These are phyloP conservation scores for Colletotrichum lindemuthianum DNA, from an alignment of 2,329 filamentous ascomycete species.

Conservation along the genomic window DNA sequence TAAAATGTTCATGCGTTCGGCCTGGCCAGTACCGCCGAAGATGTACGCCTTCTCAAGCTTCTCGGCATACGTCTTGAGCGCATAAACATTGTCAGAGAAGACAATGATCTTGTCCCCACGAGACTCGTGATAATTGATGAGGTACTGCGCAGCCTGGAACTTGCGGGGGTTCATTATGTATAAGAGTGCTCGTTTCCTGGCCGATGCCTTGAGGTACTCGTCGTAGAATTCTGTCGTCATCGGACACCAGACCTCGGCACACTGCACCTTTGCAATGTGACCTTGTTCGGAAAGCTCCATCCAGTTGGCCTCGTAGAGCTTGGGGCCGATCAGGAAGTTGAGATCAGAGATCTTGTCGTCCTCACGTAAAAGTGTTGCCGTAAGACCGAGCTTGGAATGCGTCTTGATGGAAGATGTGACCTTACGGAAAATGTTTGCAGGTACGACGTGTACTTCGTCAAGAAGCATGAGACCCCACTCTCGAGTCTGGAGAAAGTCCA, in stretches of 20 bases:
- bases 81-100: conserved; percentile 97
- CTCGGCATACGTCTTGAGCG: conserved; percentile 83
- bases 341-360: conserved; percentile 98
- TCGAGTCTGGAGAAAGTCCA: conserved; percentile 87
- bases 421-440: conserved; percentile 93
- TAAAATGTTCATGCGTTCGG: conserved; percentile 85
- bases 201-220: conserved; percentile 82
- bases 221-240: conserved; percentile 99
- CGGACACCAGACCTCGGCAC: conserved; percentile 98
- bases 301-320: conserved; percentile 99
- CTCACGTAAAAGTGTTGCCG: conserved; percentile 91
- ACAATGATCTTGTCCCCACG: conserved; percentile 98
- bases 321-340: conserved; percentile 97
- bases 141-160: conserved; percentile 95
- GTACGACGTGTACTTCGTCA: conserved; percentile 98
- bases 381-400: conserved; percentile 93
- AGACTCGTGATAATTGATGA: conserved; percentile 97
- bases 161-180: conserved; percentile 99
- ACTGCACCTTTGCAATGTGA: conserved; percentile 96
- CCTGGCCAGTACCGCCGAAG: conserved; percentile 86
- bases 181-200: conserved; percentile 62
- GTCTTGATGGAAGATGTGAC: conserved; percentile 94
- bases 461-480: conserved; percentile 99
- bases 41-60: conserved; percentile 91
- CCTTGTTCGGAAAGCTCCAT: conserved; percentile 98